A percentile compares a stretch with the other conserved stretches of the same genome.
Evolutionary conservation across 2,329 filamentous ascomycete genomes (phyloP).

Genomic region (Ceratocystis eucalypticola): DNA sequence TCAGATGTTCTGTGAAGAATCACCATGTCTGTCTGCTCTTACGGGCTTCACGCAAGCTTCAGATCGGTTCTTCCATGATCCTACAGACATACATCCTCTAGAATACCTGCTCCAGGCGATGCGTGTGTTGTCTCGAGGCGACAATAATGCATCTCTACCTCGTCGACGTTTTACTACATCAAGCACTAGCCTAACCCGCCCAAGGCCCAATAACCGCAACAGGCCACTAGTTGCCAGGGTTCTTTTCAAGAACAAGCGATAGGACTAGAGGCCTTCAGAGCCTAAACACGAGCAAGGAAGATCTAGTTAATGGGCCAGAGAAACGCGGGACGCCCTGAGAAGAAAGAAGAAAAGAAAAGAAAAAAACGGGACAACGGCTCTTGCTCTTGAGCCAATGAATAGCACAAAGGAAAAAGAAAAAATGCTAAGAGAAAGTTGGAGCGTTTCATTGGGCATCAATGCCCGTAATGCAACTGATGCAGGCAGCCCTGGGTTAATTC

Average conservation of each 20-base stretch:
- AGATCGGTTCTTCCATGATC: not conserved
- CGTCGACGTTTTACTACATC: too few species aligned
- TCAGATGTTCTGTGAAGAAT: not conserved
- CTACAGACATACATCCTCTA: not conserved
- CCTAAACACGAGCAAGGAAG: not conserved
- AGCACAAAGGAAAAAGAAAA: not conserved
- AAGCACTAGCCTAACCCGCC: too few species aligned
- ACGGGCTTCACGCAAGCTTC: not conserved
- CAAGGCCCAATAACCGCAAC: not conserved
- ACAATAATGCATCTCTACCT: too few species aligned
- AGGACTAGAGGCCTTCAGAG: not conserved
- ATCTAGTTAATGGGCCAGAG: not conserved
- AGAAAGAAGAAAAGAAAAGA: not conserved
- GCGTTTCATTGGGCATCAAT: conserved; percentile 1
- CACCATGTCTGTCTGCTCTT: not conserved
- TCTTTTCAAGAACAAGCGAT: not conserved
- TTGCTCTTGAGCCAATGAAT: not conserved
- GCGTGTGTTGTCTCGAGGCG: too few species aligned
- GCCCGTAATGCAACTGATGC: not conserved
- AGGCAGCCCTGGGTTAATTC: not conserved
- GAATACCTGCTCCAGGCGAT: too few species aligned
- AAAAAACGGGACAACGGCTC: not conserved
- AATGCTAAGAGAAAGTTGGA: not conserved
- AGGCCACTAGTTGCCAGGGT: not conserved
- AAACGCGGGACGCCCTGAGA: not conserved